A percentile compares a stretch with the other conserved stretches of the same genome.
Evolutionary conservation across 257 asterid species (phyloP).

Genomic region (Nicotiana obtusifolia): DNA sequence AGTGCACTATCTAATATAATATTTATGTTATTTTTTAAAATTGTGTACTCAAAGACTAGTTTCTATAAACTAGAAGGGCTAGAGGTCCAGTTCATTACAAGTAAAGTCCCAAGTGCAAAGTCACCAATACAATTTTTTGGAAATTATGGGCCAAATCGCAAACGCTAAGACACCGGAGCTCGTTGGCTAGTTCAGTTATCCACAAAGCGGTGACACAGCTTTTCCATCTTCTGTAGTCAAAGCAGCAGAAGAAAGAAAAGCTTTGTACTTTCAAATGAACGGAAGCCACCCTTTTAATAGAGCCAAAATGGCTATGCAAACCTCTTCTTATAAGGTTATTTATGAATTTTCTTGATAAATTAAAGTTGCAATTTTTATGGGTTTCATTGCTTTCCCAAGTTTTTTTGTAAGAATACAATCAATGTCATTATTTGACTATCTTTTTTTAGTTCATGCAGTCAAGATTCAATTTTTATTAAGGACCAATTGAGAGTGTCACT

Average conservation of each 20-base stretch:
- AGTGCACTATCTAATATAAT: too few species aligned
- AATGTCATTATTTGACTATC: not conserved
- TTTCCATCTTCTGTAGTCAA: not conserved
- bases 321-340: constrained; percentile 57
- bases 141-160: not conserved
- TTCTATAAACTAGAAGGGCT: not conserved
- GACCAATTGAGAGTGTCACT: not conserved
- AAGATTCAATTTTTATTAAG: not conserved
- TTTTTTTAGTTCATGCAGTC: not conserved
- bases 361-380: not conserved
- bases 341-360: not conserved
- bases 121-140: not conserved
- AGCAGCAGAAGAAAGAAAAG: constrained; percentile 8
- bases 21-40: too few species aligned
- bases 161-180: not conserved
- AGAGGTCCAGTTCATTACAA: not conserved
- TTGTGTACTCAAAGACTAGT: too few species aligned
- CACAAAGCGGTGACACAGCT: constrained; percentile 8
- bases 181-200: constrained; percentile 12
- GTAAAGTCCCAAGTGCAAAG: not conserved
- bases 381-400: not conserved
- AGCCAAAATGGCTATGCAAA: constrained; percentile 57
- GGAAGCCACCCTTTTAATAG: constrained; percentile 31
- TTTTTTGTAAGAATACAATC: not conserved
- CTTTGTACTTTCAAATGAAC: constrained; percentile 16